These are phyloP conservation scores for Silene latifolia DNA, from an alignment of 148 eudicot genomes.

Conservation along the genomic window DNA sequence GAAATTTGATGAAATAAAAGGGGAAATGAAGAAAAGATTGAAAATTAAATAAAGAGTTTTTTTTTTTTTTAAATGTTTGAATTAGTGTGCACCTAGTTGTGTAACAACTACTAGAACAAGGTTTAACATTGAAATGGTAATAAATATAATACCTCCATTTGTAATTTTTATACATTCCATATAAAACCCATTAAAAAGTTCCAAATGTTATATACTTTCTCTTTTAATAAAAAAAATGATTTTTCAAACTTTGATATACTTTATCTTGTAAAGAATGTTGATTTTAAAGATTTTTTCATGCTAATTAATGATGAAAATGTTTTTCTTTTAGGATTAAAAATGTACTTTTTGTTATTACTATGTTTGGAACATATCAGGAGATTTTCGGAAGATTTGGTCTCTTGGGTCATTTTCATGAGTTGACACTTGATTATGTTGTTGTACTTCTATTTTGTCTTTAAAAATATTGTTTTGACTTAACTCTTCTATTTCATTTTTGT, in stretches of 20 bases:
- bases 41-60: not conserved
- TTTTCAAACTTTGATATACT: no score
- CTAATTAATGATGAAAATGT: no score
- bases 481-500: constrained; percentile 6
- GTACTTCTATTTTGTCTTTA: constrained; percentile 5
- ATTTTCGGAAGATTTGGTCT: constrained; percentile 19
- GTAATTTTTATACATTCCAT: constrained; percentile 5
- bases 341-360: constrained; percentile 2
- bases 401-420: constrained; percentile 25
- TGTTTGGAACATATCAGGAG: not conserved
- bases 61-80: not conserved
- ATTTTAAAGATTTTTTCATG: not conserved
- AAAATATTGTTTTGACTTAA: not conserved
- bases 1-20: not conserved
- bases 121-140: no score
- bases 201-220: not conserved
- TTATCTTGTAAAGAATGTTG: not conserved
- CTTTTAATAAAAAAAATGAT: not conserved
- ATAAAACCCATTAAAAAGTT: not conserved
- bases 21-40: not conserved
- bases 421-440: not conserved
- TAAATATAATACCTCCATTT: no score
- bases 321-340: not conserved
- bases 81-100: constrained; percentile 1
- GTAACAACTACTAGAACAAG: no score